Evolutionary conservation across 2,329 filamentous ascomycete species (phyloP).

Genomic region (Aspergillus floridensis): DNA sequence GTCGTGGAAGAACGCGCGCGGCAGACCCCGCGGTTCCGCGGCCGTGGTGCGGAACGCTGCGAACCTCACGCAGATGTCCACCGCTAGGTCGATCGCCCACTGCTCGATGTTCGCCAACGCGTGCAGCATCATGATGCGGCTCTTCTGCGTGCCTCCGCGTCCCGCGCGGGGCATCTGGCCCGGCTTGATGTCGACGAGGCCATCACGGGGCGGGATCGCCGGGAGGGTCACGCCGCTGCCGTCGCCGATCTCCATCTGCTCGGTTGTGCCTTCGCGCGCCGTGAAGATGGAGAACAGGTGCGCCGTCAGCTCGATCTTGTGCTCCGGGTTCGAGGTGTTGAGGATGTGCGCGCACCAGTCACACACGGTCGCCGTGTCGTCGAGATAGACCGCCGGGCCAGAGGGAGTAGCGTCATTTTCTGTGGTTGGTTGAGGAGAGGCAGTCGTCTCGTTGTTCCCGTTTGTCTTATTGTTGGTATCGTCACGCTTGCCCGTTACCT

Average conservation of each 20-base stretch:
- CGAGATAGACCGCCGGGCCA: slow-evolving; percentile 32
- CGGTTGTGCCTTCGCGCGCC: slow-evolving; percentile 37
- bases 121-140: slow-evolving; percentile 48
- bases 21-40: slow-evolving; percentile 28
- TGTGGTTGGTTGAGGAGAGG: background rate
- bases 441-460: background rate
- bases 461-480: background rate
- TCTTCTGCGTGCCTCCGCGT: slow-evolving; percentile 45
- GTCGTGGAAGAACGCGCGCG: slow-evolving; percentile 48
- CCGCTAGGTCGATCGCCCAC: slow-evolving; percentile 50
- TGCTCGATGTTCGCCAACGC: slow-evolving; percentile 50
- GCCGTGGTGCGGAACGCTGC: slow-evolving; percentile 42
- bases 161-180: slow-evolving; percentile 42
- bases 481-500: background rate
- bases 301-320: slow-evolving; percentile 48
- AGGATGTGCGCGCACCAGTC: slow-evolving; percentile 50
- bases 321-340: slow-evolving; percentile 46
- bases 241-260: slow-evolving; percentile 44
- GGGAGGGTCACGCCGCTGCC: slow-evolving; percentile 37
- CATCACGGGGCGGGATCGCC: slow-evolving; percentile 43
- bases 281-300: slow-evolving; percentile 46
- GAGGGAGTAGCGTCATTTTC: slow-evolving; percentile 15
- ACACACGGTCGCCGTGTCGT: slow-evolving; percentile 45
- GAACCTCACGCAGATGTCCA: slow-evolving; percentile 50
- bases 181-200: slow-evolving; percentile 40